phyloP scores from a whole-genome alignment of 2,329 filamentous ascomycete species.

The Spiromastix sp. region DNA sequence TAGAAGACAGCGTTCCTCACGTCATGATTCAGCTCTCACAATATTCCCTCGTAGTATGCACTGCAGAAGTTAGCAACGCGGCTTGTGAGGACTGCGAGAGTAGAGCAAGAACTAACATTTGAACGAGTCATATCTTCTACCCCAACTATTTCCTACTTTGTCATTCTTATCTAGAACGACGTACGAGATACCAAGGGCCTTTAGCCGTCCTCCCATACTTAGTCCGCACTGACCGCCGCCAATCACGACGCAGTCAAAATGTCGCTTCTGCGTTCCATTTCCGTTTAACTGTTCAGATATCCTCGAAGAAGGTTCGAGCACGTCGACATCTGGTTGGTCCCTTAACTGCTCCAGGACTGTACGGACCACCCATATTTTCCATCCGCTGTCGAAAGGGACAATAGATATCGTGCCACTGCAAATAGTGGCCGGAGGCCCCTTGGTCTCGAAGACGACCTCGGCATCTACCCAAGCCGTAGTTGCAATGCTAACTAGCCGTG shows the following conservation, averaged over 20 bases:
- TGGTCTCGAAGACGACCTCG: constrained; percentile 12
- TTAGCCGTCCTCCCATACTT: constrained; percentile 32
- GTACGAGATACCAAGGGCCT: constrained; percentile 32
- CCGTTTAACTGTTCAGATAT: neutral
- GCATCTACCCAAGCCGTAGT: constrained; percentile 13
- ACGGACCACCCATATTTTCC: constrained; percentile 19
- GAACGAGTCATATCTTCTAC: constrained; percentile 35
- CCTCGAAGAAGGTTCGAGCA: constrained; percentile 8
- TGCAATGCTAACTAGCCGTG: constrained; percentile 4
- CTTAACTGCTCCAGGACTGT: constrained; percentile 17
- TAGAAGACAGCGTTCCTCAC: neutral
- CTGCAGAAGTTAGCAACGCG: constrained; percentile 15
- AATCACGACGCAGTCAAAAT: constrained; percentile 23
- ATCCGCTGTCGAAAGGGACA: constrained; percentile 10
- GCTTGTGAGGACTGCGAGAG: too few species aligned
- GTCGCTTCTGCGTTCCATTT: neutral
- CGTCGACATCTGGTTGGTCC: constrained; percentile 14
- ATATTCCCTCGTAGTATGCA: constrained; percentile 12
- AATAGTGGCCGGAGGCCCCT: constrained; percentile 4
- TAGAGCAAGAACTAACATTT: constrained; percentile 16
- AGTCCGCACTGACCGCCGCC: constrained; percentile 38
- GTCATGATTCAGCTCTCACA: neutral
- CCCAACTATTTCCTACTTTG: constrained; percentile 37
- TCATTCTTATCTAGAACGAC: constrained; percentile 36
- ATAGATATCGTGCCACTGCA: constrained; percentile 15